Conservation (phyloP, 1,284 basidiomycete genomes). For the Sutorius eximius region DNA sequence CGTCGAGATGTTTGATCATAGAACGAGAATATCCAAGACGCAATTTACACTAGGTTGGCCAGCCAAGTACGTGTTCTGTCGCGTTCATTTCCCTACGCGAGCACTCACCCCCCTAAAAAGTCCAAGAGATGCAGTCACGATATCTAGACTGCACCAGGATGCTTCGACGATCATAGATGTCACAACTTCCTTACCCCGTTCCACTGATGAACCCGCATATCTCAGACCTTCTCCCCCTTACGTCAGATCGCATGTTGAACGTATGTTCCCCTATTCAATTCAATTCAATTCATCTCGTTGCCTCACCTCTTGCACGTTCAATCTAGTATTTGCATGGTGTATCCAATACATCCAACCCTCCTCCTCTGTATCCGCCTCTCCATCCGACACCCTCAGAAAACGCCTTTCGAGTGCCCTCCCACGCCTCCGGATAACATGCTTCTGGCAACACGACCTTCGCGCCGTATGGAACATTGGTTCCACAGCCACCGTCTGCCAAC, state of each 20-base stretch:
- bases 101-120: slow-evolving; percentile 42
- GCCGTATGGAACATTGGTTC: slow-evolving; percentile 81
- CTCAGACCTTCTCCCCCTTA: slow-evolving; percentile 92
- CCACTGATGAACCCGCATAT: slow-evolving; percentile 89
- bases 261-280: slow-evolving; percentile 44
- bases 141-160: slow-evolving; percentile 83
- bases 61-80: slow-evolving; percentile 68
- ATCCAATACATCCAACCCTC: slow-evolving; percentile 68
- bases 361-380: slow-evolving; percentile 28
- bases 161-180: slow-evolving; percentile 86
- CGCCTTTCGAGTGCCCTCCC: slow-evolving; percentile 30
- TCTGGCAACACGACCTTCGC: slow-evolving; percentile 96
- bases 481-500: slow-evolving; percentile 57
- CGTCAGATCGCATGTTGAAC: slow-evolving; percentile 85
- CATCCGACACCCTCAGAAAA: slow-evolving; percentile 40
- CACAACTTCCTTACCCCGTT: slow-evolving; percentile 93
- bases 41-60: slow-evolving; percentile 96
- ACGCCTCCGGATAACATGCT: slow-evolving; percentile 81
- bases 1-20: slow-evolving; percentile 84
- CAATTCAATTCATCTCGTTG: slow-evolving; percentile 1
- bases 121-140: slow-evolving; percentile 90
- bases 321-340: slow-evolving; percentile 87
- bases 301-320: slow-evolving; percentile 14
- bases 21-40: slow-evolving; percentile 84
- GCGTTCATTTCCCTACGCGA: not conserved